Percentiles rank a stretch among this genome's conserved stretches.
Evolutionary conservation across 2,329 filamentous ascomycete species (phyloP).

Genomic region (Colletotrichum tabaci): DNA sequence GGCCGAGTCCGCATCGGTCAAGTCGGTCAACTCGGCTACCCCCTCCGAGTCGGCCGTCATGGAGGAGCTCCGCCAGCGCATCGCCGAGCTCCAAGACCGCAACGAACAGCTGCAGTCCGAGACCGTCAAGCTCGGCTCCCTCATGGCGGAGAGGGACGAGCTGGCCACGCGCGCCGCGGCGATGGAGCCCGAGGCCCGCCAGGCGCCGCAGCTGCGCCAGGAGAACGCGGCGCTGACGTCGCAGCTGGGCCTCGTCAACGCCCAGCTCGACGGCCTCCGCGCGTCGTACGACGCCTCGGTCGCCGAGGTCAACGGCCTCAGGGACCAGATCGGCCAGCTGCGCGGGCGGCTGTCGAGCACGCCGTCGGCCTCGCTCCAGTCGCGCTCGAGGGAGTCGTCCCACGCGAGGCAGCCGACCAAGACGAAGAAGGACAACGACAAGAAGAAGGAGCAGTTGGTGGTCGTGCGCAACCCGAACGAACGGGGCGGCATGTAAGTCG

Average conservation of each 20-base stretch:
- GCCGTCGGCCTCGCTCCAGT: constrained; percentile 16
- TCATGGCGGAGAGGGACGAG: constrained; percentile 39
- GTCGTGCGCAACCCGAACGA: constrained; percentile 42
- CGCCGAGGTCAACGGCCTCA: constrained; percentile 36
- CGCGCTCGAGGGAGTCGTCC: constrained; percentile 30
- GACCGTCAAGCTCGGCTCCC: constrained; percentile 30
- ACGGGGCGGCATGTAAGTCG: constrained; percentile 41
- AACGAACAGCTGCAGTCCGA: constrained; percentile 40
- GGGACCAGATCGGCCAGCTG: constrained; percentile 37
- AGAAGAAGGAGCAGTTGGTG: constrained; percentile 43
- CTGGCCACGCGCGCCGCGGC: constrained; percentile 28
- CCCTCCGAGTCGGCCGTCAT: constrained; percentile 24
- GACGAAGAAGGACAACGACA: constrained; percentile 40
- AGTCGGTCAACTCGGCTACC: not conserved
- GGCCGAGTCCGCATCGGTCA: constrained; percentile 19
- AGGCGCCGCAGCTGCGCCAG: constrained; percentile 33
- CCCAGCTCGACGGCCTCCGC: constrained; percentile 37
- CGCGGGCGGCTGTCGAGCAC: constrained; percentile 27
- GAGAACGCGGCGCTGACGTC: constrained; percentile 36
- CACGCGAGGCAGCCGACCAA: constrained; percentile 27
- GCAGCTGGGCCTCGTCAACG: constrained; percentile 39
- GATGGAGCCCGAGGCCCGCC: constrained; percentile 34
- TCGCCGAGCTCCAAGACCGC: constrained; percentile 40
- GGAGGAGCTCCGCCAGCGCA: constrained; percentile 40
- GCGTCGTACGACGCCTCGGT: constrained; percentile 38